Evolutionary conservation across 2,329 filamentous ascomycete genomes (phyloP).

Genomic region (Sporothrix pseudoabietina): DNA sequence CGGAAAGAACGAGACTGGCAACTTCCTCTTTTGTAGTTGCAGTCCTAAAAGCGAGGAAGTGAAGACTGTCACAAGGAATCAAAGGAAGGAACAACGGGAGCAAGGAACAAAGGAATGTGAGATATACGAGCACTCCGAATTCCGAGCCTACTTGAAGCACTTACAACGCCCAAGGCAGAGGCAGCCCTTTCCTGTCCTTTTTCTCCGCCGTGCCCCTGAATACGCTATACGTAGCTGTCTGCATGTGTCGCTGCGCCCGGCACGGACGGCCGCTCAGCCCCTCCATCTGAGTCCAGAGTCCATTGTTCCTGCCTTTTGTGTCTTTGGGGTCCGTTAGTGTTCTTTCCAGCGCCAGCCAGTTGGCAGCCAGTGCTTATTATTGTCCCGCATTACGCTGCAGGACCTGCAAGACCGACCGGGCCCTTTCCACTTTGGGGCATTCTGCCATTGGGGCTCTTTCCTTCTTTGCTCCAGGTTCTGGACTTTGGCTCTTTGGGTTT

Average conservation of each 20-base stretch:
- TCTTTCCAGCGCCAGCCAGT: not conserved
- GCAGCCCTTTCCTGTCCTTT: not conserved
- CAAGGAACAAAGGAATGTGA: not conserved
- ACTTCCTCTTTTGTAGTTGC: not conserved
- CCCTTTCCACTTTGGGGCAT: not conserved
- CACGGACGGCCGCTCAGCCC: slow-evolving; percentile 16
- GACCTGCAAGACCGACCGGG: not conserved
- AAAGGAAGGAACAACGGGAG: not conserved
- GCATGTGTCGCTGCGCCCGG: slow-evolving; percentile 9
- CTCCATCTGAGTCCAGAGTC: not conserved
- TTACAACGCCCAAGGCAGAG: not conserved
- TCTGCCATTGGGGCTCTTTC: not conserved
- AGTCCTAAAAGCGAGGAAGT: not conserved
- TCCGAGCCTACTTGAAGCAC: not conserved
- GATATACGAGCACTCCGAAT: not conserved
- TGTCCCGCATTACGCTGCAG: not conserved
- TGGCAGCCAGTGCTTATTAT: not conserved
- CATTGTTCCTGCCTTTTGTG: not conserved
- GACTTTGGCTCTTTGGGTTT: not conserved
- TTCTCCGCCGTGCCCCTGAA: not conserved
- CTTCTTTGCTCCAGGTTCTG: not conserved
- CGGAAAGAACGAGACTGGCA: not conserved
- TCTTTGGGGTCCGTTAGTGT: not conserved
- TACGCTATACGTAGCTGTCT: not conserved
- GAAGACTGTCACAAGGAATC: not conserved